phyloP scores from a whole-genome alignment of 345 rosid species.

The Populus alba region DNA sequence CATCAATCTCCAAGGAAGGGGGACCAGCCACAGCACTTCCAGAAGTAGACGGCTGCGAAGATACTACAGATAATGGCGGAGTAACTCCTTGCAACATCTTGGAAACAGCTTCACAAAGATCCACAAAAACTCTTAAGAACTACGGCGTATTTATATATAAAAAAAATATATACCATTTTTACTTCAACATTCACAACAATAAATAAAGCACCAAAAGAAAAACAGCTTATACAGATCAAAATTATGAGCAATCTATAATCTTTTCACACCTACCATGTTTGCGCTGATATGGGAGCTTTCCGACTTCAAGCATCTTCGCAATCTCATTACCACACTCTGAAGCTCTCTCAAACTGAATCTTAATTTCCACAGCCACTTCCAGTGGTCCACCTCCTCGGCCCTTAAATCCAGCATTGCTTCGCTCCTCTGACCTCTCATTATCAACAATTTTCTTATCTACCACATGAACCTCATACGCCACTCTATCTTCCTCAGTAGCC shows the following conservation, averaged over 20 bases:
- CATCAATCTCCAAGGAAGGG: slow-evolving; percentile 49
- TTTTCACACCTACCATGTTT: slow-evolving; percentile 56
- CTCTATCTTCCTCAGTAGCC: slow-evolving; percentile 42
- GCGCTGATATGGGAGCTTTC: slow-evolving; percentile 71
- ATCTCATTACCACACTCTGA: slow-evolving; percentile 79
- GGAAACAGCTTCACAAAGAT: slow-evolving; percentile 39
- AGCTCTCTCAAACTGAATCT: slow-evolving; percentile 69
- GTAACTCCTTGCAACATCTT: slow-evolving; percentile 65
- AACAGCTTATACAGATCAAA: slow-evolving; percentile 16
- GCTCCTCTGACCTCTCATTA: slow-evolving; percentile 45
- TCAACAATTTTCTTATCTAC: slow-evolving; percentile 84
- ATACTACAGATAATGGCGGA: slow-evolving; percentile 48
- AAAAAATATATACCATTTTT: background rate
- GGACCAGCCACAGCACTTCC: slow-evolving; percentile 40
- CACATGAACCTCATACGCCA: slow-evolving; percentile 69
- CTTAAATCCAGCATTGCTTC: slow-evolving; percentile 23
- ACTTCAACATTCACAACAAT: background rate
- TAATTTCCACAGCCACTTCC: slow-evolving; percentile 62
- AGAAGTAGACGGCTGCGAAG: slow-evolving; percentile 63
- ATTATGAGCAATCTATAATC: background rate
- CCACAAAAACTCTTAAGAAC: slow-evolving; percentile 8
- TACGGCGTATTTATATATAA: background rate
- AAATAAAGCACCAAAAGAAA: background rate
- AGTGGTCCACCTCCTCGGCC: slow-evolving; percentile 39
- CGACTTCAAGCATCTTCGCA: slow-evolving; percentile 81